Evolutionary conservation across 441 rosid genomes (phyloP).

Genomic region (Metrosideros polymorpha): DNA sequence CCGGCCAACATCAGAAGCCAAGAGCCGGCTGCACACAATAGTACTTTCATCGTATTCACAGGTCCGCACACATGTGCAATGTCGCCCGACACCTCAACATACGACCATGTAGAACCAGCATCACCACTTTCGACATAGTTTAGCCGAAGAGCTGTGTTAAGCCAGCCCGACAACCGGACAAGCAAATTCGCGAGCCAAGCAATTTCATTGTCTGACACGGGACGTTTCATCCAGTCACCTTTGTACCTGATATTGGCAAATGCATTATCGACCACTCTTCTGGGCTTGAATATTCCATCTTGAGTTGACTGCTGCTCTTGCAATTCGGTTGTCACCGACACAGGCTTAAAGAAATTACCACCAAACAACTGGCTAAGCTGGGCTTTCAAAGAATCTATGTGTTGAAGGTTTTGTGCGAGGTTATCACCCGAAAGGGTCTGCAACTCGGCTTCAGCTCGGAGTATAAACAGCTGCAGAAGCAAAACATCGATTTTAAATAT

Average conservation of each 20-base stretch:
- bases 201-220: slow-evolving; percentile 67
- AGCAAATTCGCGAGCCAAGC: slow-evolving; percentile 73
- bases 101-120: slow-evolving; percentile 29
- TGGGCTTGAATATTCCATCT: slow-evolving; percentile 69
- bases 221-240: slow-evolving; percentile 90
- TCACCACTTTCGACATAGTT: slow-evolving; percentile 24
- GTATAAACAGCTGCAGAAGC: slow-evolving; percentile 58
- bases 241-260: slow-evolving; percentile 35
- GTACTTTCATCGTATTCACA: slow-evolving; percentile 27
- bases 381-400: slow-evolving; percentile 45
- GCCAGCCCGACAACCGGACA: slow-evolving; percentile 46
- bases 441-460: slow-evolving; percentile 82
- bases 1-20: slow-evolving; percentile 39
- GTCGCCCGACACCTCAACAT: slow-evolving; percentile 37
- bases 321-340: slow-evolving; percentile 28
- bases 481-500: not conserved
- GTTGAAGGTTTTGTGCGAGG: slow-evolving; percentile 27
- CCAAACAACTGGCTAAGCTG: slow-evolving; percentile 51
- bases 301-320: slow-evolving; percentile 30
- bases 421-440: slow-evolving; percentile 45
- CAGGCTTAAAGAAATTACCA: slow-evolving; percentile 33
- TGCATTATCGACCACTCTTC: slow-evolving; percentile 41
- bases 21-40: slow-evolving; percentile 22
- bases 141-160: slow-evolving; percentile 58
- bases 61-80: slow-evolving; percentile 28